A percentile compares a stretch with the other conserved stretches of the same genome.
Conservation (phyloP, 805 yeast species). For the Candida suzukii region DNA sequence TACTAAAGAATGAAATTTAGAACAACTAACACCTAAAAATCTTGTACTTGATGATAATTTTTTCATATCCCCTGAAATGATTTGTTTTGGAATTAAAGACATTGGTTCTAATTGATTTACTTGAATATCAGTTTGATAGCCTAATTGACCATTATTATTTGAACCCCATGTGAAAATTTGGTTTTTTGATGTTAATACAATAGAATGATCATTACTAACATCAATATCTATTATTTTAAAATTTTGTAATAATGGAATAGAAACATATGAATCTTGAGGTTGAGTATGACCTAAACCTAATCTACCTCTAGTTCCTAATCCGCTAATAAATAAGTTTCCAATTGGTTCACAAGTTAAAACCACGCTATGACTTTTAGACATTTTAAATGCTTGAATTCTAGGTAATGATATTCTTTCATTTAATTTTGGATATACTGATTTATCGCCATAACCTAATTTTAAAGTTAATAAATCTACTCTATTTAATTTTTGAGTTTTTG, state of each 20-base stretch:
- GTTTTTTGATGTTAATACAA: conserved; percentile 46
- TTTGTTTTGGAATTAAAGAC: conserved; percentile 30
- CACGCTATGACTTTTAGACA: conserved; percentile 64
- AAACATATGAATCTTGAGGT: conserved; percentile 37
- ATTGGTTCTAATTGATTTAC: conserved; percentile 19
- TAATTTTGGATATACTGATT: conserved; percentile 7
- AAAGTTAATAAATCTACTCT: conserved; percentile 12
- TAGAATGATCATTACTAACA: conserved; percentile 60
- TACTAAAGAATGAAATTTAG: conserved; percentile 64
- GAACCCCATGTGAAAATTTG: conserved; percentile 77
- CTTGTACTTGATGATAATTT: conserved; percentile 17
- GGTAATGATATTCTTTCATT: conserved; percentile 29
- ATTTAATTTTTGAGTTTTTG: conserved; percentile 5
- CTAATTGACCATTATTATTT: conserved; percentile 62
- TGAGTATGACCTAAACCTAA: conserved; percentile 47
- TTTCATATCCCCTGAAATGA: conserved; percentile 36
- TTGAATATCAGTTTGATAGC: conserved; percentile 32
- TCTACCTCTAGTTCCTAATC: conserved; percentile 65
- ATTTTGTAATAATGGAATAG: conserved; percentile 31
- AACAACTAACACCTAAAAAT: conserved; percentile 46
- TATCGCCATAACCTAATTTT: conserved; percentile 18
- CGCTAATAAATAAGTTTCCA: conserved; percentile 51
- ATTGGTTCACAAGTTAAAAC: conserved; percentile 41
- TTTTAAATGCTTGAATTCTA: conserved; percentile 37
- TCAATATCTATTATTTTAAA: conserved; percentile 31